These are phyloP conservation scores for Mycothermus thermophilus DNA, from an alignment of 495 filamentous ascomycete species.

Conservation along the genomic window DNA sequence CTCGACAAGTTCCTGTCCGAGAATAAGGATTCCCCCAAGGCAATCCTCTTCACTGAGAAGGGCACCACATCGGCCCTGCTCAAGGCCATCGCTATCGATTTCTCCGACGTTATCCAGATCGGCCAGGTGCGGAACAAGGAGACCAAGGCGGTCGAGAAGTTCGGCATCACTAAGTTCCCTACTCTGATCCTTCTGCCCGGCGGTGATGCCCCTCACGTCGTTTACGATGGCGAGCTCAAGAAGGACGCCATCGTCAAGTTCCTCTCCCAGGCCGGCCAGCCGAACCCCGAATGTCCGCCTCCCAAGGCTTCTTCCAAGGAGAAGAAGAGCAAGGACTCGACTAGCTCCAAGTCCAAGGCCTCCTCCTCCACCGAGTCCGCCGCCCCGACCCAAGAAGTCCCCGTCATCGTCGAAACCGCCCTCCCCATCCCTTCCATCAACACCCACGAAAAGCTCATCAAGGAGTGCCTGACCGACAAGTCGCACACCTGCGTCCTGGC, in stretches of 20 bases:
- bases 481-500: conserved; percentile 78
- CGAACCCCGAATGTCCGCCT: conserved; percentile 48
- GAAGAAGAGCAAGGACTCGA: conserved; percentile 16
- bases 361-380: conserved; percentile 28
- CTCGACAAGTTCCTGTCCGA: conserved; percentile 61
- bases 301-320: conserved; percentile 30
- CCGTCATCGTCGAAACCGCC: conserved; percentile 38
- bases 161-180: conserved; percentile 65
- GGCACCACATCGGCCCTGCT: conserved; percentile 71
- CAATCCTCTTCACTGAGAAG: conserved; percentile 89
- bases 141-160: conserved; percentile 51
- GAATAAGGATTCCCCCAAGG: conserved; percentile 65
- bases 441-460: conserved; percentile 41
- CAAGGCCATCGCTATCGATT: conserved; percentile 80
- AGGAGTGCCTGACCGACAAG: conserved; percentile 60
- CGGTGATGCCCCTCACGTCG: conserved; percentile 49
- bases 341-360: conserved; percentile 32
- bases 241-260: conserved; percentile 74
- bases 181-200: conserved; percentile 70
- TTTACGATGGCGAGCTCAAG: conserved; percentile 76
- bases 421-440: conserved; percentile 38
- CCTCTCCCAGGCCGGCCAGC: conserved; percentile 65
- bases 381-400: conserved; percentile 24
- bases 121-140: conserved; percentile 84
- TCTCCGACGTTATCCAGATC: conserved; percentile 65